Evolutionary conservation across 306 rosid species (phyloP), one percentile per base, ranked within the genome.

Genomic region (Cucurbita argyrosperma): DNA sequence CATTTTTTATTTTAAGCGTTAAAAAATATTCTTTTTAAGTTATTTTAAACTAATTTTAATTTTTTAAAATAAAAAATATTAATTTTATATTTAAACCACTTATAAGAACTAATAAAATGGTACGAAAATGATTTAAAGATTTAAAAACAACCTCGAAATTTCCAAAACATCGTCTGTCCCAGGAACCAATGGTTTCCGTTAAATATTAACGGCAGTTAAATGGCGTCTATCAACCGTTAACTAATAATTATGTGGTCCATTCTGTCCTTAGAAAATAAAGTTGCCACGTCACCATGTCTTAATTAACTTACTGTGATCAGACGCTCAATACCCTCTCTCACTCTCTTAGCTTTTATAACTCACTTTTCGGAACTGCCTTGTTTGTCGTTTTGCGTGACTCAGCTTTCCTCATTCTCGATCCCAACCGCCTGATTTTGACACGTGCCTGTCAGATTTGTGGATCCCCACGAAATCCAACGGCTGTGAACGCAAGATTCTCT

Each of bases 381-480:
- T 58, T 76, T 79, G 80, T 82, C 84, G 85, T 83, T 81, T 81
- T 81, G 42, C 37, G 70, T 68, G 83, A 81, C 85, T 67, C 81
- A 23, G 67, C 81, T 77, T 86, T 83, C 80, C 80, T 69, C 26
- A 43, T 46, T 51, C 46, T 42, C 57, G 51, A 71, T 69, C 76
- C 39, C 76, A 15, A 71, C 79, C 50, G 8, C 14, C 18, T 15
- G 40, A 64, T 47, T 5, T 51, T 15, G 54, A 47, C 83, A 80
- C 85, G 90, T 84, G 86, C 78, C 37, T 4, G 60, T 21, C 74
- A 68, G 23, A 0, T 6, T 19, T 69, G 56, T 2, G 16, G 39
- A 80, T 77, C 81, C 57, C 80, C 18, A 65, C 45, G 65, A 49
- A 21, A 84, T 84, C 85, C 53, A 52, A 80, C 82, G 79, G 76